phyloP scores from a whole-genome alignment of 2,329 filamentous ascomycete species.

The Pseudogymnoascus sp. region DNA sequence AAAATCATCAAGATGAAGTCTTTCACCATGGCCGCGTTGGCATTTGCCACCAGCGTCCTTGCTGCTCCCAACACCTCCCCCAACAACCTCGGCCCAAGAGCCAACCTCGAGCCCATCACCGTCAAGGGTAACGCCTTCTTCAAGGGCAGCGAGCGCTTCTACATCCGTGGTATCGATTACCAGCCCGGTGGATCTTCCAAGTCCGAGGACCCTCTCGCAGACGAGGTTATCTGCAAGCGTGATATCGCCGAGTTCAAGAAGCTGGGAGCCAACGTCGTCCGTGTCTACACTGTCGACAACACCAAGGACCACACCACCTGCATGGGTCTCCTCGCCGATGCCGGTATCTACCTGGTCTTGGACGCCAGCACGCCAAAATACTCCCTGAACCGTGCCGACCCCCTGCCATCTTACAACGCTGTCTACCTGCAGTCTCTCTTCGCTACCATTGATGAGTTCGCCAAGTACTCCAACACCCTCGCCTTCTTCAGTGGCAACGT shows the following conservation, averaged over 20 bases:
- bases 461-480: conserved; percentile 80
- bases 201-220: conserved; percentile 72
- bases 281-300: conserved; percentile 89
- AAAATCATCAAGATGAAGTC: conserved; percentile 5
- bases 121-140: conserved; percentile 7
- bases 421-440: conserved; percentile 76
- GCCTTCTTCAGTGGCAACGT: conserved; percentile 95
- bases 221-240: conserved; percentile 64
- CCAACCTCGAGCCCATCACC: not conserved
- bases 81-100: not conserved
- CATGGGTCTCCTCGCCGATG: conserved; percentile 74
- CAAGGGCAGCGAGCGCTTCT: conserved; percentile 46
- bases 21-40: not conserved
- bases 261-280: conserved; percentile 85
- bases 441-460: conserved; percentile 71
- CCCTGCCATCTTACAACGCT: conserved; percentile 64
- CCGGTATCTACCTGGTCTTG: conserved; percentile 91
- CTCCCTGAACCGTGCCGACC: conserved; percentile 75
- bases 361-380: conserved; percentile 74
- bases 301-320: conserved; percentile 71
- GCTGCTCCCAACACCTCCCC: not conserved
- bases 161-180: conserved; percentile 90
- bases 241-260: conserved; percentile 76
- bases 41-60: not conserved
- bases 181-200: conserved; percentile 63